Conservation (phyloP, 2,329 filamentous ascomycete species). For the Apiospora malaysiana region DNA sequence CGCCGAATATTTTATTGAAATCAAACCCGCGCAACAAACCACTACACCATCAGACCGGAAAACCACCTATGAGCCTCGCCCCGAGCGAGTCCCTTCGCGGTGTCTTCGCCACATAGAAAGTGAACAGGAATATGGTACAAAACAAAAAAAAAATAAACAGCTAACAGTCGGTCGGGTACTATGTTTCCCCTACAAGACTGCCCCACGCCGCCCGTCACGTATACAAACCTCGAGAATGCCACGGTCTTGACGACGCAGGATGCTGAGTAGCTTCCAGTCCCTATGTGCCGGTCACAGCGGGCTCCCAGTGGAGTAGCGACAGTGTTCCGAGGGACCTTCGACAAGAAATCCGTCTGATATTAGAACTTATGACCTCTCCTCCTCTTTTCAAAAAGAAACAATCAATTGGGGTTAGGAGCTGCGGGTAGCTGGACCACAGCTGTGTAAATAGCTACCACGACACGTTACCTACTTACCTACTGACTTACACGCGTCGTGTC, state of each 20-base stretch:
- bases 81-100: background rate
- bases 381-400: no score
- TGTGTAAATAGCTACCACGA: background rate
- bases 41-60: background rate
- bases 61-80: background rate
- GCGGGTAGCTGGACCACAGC: no score
- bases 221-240: background rate
- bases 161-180: no score
- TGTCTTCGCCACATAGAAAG: background rate
- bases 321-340: background rate
- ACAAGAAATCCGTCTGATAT: background rate
- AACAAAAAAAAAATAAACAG: no score
- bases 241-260: background rate
- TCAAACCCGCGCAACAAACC: background rate
- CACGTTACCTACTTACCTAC: no score
- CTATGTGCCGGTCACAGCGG: background rate
- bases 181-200: no score
- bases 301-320: background rate
- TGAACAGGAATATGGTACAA: no score
- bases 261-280: background rate
- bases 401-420: no score
- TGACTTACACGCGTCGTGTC: background rate
- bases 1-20: background rate
- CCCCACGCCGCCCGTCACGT: no score
- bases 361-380: background rate